Base-by-base conservation (phyloP, 2,329 filamentous ascomycete species). In the Chalaropsis thielavioides region DNA sequence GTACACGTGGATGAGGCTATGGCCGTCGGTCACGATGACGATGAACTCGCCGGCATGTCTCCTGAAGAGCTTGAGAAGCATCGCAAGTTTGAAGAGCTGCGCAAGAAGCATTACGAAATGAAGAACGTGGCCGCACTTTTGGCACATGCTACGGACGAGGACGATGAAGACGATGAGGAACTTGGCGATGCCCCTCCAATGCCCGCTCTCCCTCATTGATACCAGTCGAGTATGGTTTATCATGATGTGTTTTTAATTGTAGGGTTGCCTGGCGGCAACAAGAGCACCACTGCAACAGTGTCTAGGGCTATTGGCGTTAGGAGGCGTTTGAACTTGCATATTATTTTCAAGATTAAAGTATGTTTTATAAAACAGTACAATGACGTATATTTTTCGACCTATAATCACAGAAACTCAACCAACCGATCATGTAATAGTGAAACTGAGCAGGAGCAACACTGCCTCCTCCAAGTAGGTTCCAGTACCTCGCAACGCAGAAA, bases 21-120 rank as follows among this genome's bases (percentile, higher is more conserved):
- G 54, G 80, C 80, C 69, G 54, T 83, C 70, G 74, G 75, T 75
- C 82, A 83, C 70, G 81, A 82, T 64, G 81, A 84, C 56, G 81
- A 81, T 62, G 78, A 80, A 31, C 69, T 78, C 71, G 73, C 76
- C 24, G 81, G 81, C 43, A 74, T 85, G 71, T 83, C 78, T 66
- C 76, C 81, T 51, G 90, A 96, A 74, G 92, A 95, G 73, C 80
- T 80, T 68, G 90, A 94, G 78, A 96, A 97, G 80, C 94, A 99
- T 76, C 84, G 82, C 72, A 85, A 88, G 73, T 99, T 99, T 74
- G 92, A 96, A 77, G 81, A 89, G 77, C 81, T 90, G 79, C 84
- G 94, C 72, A 96, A 94, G 85, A 92, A 86, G 79, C 94, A 99
- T 76, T 99, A 99, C 76, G 94, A 99, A 80, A 99, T 99, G 94